Conservation (phyloP, 352 stramenopile species). For the Phytophthora quininea region DNA sequence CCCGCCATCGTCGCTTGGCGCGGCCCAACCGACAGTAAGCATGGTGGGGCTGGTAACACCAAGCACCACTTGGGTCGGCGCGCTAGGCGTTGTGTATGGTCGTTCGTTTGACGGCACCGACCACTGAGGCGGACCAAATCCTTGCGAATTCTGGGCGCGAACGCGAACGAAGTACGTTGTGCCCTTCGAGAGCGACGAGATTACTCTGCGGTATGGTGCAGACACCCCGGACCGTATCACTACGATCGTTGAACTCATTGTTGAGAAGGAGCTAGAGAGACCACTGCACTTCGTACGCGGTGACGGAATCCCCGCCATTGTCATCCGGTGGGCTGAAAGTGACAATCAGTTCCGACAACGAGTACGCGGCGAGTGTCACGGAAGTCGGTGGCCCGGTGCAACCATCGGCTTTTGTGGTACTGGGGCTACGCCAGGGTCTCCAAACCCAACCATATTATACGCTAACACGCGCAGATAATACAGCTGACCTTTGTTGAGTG, state of each 20-base stretch:
- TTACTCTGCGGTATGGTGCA: conserved; percentile 61
- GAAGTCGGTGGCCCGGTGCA: conserved; percentile 69
- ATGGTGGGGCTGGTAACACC: conserved; percentile 87
- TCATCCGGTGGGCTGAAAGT: conserved; percentile 89
- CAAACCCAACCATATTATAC: conserved; percentile 96
- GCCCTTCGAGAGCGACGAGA: conserved; percentile 68
- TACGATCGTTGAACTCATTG: conserved; percentile 41
- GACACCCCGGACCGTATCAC: conserved; percentile 58
- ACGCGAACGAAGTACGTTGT: conserved; percentile 79
- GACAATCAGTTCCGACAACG: conserved; percentile 88
- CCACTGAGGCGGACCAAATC: conserved; percentile 77
- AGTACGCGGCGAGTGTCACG: conserved; percentile 70
- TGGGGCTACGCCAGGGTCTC: conserved; percentile 55
- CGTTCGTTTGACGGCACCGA: conserved; percentile 89
- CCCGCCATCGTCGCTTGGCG: conserved; percentile 88
- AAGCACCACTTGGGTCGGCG: conserved; percentile 85
- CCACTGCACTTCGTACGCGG: conserved; percentile 94
- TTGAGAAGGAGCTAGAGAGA: conserved; percentile 74
- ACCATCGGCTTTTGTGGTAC: conserved; percentile 83
- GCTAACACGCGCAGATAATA: conserved; percentile 95
- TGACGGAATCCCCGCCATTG: conserved; percentile 87
- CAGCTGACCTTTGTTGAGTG: conserved; percentile 88
- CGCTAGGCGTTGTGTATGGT: conserved; percentile 90
- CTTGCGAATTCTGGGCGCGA: conserved; percentile 72
- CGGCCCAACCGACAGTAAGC: conserved; percentile 89